Evolutionary conservation across 305 asterid species (phyloP).

Genomic region (Fraxinus greggii): DNA sequence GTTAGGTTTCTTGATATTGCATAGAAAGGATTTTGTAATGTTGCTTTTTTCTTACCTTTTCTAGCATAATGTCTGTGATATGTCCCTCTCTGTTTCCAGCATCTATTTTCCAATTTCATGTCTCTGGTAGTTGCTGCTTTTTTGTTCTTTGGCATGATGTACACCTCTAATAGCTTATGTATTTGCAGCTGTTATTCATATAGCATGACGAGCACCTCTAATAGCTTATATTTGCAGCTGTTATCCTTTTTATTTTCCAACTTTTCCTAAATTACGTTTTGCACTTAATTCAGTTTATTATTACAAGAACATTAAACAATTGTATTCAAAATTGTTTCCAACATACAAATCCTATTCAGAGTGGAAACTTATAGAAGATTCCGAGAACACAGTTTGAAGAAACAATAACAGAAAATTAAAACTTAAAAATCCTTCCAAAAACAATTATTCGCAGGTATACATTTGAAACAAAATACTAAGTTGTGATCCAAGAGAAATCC

Average conservation of each 20-base stretch:
- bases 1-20: background rate
- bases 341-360: background rate
- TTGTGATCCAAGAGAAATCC: no score
- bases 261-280: background rate
- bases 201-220: background rate
- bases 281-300: background rate
- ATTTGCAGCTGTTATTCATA: background rate
- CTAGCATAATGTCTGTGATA: background rate
- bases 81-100: background rate
- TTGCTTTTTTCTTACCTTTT: slow-evolving; percentile 7
- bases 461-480: no score
- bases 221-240: background rate
- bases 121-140: slow-evolving; percentile 4
- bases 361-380: no score
- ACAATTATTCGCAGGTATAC: no score
- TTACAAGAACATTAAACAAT: background rate
- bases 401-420: no score
- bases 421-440: no score
- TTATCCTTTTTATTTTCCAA: background rate
- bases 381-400: no score
- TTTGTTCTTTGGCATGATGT: background rate
- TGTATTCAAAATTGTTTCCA: background rate
- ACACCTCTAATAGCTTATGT: background rate
- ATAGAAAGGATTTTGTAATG: background rate
- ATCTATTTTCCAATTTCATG: slow-evolving; percentile 1